phyloP scores from a whole-genome alignment of 805 yeast genomes.

The Candida boidinii region DNA sequence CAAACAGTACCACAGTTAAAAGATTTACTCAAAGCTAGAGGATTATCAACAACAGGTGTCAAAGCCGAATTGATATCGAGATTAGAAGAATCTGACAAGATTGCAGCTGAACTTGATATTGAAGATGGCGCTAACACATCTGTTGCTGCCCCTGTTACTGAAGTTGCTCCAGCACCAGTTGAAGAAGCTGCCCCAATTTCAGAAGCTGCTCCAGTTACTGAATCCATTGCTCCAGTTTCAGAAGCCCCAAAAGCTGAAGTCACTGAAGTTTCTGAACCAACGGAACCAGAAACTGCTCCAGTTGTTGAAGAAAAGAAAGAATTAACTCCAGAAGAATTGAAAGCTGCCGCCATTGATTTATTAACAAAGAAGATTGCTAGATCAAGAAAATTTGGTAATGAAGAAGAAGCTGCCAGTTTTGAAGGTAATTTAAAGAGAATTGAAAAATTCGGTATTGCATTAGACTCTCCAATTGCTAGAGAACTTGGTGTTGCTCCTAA shows the following conservation, averaged over 20 bases:
- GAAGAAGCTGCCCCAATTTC: slow-evolving; percentile 9
- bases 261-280: slow-evolving; percentile 4
- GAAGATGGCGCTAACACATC: slow-evolving; percentile 12
- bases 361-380: slow-evolving; percentile 61
- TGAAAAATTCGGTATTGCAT: slow-evolving; percentile 76
- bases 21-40: slow-evolving; percentile 60
- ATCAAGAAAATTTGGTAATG: slow-evolving; percentile 72
- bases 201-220: slow-evolving; percentile 12
- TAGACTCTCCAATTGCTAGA: slow-evolving; percentile 54
- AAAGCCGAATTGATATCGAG: slow-evolving; percentile 71
- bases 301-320: slow-evolving; percentile 18
- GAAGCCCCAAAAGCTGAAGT: slow-evolving; percentile 7
- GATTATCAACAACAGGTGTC: slow-evolving; percentile 65
- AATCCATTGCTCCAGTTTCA: slow-evolving; percentile 11
- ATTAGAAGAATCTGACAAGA: slow-evolving; percentile 47
- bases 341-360: slow-evolving; percentile 57
- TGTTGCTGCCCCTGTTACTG: slow-evolving; percentile 3
- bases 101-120: slow-evolving; percentile 20
- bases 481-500: slow-evolving; percentile 44
- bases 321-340: slow-evolving; percentile 60
- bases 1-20: slow-evolving; percentile 80
- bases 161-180: slow-evolving; percentile 9
- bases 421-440: slow-evolving; percentile 61
- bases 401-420: slow-evolving; percentile 40
- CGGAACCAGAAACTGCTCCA: slow-evolving; percentile 9